These are phyloP conservation scores for Geotrichum citri-aurantii DNA, from an alignment of 1,139 yeast genomes.

Conservation along the genomic window DNA sequence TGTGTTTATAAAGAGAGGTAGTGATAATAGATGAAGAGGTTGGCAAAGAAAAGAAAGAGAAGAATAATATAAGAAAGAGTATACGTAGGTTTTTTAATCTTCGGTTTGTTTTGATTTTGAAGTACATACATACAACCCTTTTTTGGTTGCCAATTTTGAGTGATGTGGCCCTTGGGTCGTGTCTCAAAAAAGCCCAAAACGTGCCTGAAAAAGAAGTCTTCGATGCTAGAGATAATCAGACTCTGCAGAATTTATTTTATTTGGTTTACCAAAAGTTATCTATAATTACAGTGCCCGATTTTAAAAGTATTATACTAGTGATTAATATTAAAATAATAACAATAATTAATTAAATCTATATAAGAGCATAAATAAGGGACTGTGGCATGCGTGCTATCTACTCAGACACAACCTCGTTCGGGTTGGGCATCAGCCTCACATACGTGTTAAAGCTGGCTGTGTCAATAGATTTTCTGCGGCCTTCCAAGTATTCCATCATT, in stretches of 20 bases:
- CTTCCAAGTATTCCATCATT: conserved; percentile 87
- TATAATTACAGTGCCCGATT: too few relatives aligned
- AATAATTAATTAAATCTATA: neutral
- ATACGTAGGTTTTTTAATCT: neutral
- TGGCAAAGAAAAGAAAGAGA: neutral
- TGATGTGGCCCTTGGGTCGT: neutral
- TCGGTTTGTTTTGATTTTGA: neutral
- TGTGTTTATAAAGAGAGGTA: neutral
- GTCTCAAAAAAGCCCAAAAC: too few relatives aligned
- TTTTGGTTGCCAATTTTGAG: neutral
- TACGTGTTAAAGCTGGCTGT: conserved; percentile 52
- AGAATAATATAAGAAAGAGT: too few relatives aligned
- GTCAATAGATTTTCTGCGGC: conserved; percentile 80
- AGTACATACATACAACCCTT: neutral
- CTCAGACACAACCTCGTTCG: conserved; percentile 17
- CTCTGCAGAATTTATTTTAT: too few relatives aligned
- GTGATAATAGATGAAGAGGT: neutral
- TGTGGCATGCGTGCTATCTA: neutral
- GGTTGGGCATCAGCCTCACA: conserved; percentile 11
- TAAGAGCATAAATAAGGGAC: neutral
- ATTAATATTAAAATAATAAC: neutral
- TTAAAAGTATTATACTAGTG: too few relatives aligned
- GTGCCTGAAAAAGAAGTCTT: too few relatives aligned
- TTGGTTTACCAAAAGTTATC: too few relatives aligned
- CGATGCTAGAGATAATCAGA: too few relatives aligned